Percentiles rank a stretch among this genome's conserved stretches.
Conservation (phyloP, 768 basidiomycete species). For the Pisolithus tinctorius region DNA sequence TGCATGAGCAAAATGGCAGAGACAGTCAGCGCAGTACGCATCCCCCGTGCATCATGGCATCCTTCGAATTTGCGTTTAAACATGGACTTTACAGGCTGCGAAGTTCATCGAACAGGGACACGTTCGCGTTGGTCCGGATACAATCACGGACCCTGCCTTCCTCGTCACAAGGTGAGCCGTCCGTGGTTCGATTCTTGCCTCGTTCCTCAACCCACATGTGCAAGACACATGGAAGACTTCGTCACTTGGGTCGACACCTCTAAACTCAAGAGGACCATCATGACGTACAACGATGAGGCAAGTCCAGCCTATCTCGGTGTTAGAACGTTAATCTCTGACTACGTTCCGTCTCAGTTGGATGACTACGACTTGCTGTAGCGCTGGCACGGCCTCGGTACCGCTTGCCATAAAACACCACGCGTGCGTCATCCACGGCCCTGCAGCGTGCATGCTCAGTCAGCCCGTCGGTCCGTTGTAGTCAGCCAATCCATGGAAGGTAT, state of each 20-base stretch:
- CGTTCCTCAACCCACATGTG: slow-evolving; percentile 2
- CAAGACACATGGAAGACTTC: slow-evolving; percentile 98
- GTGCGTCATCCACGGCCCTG: not conserved
- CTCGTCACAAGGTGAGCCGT: slow-evolving; percentile 73
- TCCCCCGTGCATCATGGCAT: not conserved
- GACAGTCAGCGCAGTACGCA: slow-evolving; percentile 84
- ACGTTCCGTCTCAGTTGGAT: slow-evolving; percentile 57
- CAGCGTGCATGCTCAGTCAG: not conserved
- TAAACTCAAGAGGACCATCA: slow-evolving; percentile 91
- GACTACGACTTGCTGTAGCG: slow-evolving; percentile 82
- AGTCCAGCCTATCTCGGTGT: slow-evolving; percentile 10
- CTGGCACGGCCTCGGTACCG: not conserved
- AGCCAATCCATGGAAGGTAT: too few species aligned
- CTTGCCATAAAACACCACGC: not conserved
- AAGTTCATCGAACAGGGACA: slow-evolving; percentile 99
- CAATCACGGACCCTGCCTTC: slow-evolving; percentile 93
- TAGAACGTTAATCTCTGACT: slow-evolving; percentile 10
- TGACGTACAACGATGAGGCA: slow-evolving; percentile 96
- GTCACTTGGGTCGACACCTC: slow-evolving; percentile 99
- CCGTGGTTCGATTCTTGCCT: not conserved
- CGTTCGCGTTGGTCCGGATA: slow-evolving; percentile 93
- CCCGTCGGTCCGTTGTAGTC: not conserved
- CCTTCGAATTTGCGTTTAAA: slow-evolving; percentile 2
- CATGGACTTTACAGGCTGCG: slow-evolving; percentile 58
- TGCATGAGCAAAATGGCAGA: slow-evolving; percentile 93